Evolutionary conservation across 805 yeast genomes (phyloP).

Genomic region (Wickerhamomyces bisporus): DNA sequence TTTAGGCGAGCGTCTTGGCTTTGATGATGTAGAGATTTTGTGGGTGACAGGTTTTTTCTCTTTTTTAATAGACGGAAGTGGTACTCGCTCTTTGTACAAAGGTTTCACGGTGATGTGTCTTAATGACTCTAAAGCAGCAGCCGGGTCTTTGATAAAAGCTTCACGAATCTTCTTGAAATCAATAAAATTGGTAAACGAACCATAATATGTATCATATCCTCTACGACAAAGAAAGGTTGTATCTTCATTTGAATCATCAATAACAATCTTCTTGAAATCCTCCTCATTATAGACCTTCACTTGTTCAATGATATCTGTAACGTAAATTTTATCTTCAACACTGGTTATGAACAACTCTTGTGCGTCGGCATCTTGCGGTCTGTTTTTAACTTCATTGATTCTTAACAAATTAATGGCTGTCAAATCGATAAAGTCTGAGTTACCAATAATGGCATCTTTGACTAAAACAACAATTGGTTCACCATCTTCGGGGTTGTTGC

Average conservation of each 20-base stretch:
- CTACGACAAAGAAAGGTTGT: constrained; percentile 27
- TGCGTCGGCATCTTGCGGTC: constrained; percentile 22
- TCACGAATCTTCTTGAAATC: constrained; percentile 19
- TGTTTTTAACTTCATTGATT: constrained; percentile 32
- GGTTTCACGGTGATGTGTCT: constrained; percentile 16
- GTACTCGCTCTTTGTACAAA: constrained; percentile 2
- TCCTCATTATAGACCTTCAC: constrained; percentile 39
- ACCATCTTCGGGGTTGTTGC: constrained; percentile 27
- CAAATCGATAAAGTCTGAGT: constrained; percentile 42
- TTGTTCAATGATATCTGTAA: constrained; percentile 37
- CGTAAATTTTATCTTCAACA: constrained; percentile 36
- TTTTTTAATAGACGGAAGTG: constrained; percentile 7
- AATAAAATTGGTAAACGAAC: constrained; percentile 19
- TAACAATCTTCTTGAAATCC: constrained; percentile 29
- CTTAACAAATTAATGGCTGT: constrained; percentile 44
- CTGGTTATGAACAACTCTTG: constrained; percentile 56
- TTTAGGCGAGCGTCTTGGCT: constrained; percentile 1
- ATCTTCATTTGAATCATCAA: constrained; percentile 32
- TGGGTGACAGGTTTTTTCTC: background rate
- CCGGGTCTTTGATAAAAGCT: constrained; percentile 20
- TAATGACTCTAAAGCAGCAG: constrained; percentile 21
- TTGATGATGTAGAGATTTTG: background rate
- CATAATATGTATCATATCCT: constrained; percentile 30
- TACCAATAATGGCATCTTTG: constrained; percentile 47
- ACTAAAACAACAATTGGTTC: constrained; percentile 42